Conservation (phyloP, 2,329 filamentous ascomycete genomes). For the Scedosporium minutisporum region DNA sequence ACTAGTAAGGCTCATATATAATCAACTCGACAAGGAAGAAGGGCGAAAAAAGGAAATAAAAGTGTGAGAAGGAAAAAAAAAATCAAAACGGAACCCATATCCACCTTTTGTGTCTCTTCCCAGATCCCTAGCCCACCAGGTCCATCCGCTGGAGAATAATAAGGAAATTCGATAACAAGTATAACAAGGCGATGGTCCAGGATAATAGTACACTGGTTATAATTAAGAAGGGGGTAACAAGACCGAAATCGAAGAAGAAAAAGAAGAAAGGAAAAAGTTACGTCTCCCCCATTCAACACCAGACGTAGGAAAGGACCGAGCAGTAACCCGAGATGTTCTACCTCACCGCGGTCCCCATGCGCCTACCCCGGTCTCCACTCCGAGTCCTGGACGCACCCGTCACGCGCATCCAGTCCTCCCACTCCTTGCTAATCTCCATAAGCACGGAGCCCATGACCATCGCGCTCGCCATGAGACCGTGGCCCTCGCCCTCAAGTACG, state of each 20-base stretch:
- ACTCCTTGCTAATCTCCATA: slow-evolving; percentile 88
- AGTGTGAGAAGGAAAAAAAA: background rate
- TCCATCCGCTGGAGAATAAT: background rate
- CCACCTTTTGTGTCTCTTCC: background rate
- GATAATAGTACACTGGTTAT: background rate
- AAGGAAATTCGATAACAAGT: too few species aligned
- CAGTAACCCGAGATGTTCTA: background rate
- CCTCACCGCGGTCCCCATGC: slow-evolving; percentile 2
- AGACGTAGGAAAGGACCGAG: background rate
- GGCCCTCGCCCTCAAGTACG: slow-evolving; percentile 82
- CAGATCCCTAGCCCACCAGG: background rate
- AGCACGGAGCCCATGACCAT: slow-evolving; percentile 88
- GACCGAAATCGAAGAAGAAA: background rate
- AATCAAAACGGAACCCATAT: background rate
- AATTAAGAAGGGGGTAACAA: background rate
- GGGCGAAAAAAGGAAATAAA: background rate
- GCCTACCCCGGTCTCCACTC: background rate
- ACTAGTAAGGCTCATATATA: background rate
- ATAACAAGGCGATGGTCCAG: too few species aligned
- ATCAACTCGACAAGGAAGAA: background rate
- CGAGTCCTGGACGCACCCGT: slow-evolving; percentile 26
- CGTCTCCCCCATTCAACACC: too few species aligned
- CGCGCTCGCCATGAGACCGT: slow-evolving; percentile 92
- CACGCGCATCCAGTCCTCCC: slow-evolving; percentile 74
- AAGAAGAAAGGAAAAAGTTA: background rate